phyloP scores from a whole-genome alignment of 176 grass and related monocot genomes.

The Typha latifolia region DNA sequence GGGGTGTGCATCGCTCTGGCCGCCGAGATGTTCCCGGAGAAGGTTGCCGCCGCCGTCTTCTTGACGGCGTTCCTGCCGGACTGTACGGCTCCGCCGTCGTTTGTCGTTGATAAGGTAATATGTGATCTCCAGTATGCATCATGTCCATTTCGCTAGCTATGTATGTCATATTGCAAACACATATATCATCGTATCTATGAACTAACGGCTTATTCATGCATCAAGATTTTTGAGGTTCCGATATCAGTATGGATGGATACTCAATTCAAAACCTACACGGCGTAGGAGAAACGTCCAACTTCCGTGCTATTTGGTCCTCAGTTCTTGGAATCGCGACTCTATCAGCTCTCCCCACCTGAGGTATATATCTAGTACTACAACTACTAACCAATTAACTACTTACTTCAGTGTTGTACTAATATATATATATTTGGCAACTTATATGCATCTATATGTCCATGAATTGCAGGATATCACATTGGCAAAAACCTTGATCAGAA shows the following conservation, averaged over 20 bases:
- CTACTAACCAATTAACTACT: not conserved
- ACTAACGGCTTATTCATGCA: too few species aligned
- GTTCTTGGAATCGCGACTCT: constrained; percentile 20
- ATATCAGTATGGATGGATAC: constrained; percentile 55
- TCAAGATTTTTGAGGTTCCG: constrained; percentile 28
- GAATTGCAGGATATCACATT: constrained; percentile 48
- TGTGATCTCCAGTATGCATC: too few species aligned
- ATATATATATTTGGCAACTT: not conserved
- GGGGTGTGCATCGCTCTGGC: constrained; percentile 51
- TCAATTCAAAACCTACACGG: constrained; percentile 33
- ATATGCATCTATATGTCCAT: not conserved
- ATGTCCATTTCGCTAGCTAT: too few species aligned
- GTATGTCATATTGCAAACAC: too few species aligned
- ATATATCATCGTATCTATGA: too few species aligned
- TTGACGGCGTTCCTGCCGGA: constrained; percentile 62
- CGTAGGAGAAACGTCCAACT: constrained; percentile 23
- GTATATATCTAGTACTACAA: constrained; percentile 8
- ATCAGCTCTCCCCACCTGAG: constrained; percentile 48
- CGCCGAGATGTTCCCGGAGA: constrained; percentile 70
- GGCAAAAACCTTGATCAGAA: constrained; percentile 29
- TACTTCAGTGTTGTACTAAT: not conserved
- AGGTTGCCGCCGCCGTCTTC: constrained; percentile 66
- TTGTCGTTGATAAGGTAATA: constrained; percentile 39
- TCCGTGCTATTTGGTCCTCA: constrained; percentile 42
- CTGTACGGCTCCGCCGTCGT: constrained; percentile 22